phyloP scores from a whole-genome alignment of 768 basidiomycete genomes.

The Lepiota brunneoincarnata region DNA sequence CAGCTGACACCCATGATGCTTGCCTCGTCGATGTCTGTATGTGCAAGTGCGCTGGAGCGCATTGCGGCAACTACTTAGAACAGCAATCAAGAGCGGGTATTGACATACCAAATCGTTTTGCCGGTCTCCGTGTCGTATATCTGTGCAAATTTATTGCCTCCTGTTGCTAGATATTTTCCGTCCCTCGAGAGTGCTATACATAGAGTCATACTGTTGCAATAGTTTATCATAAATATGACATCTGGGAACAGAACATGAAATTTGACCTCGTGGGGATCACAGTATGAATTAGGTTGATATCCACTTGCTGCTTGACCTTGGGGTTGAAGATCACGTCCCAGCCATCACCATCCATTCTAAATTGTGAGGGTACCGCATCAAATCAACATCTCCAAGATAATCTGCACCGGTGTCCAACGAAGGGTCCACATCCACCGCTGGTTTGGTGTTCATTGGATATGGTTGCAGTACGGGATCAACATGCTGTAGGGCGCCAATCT shows the following conservation, averaged over 20 bases:
- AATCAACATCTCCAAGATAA: constrained; percentile 41
- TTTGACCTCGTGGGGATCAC: constrained; percentile 78
- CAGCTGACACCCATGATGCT: constrained; percentile 92
- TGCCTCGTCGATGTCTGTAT: constrained; percentile 65
- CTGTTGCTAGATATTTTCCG: constrained; percentile 90
- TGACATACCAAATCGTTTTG: constrained; percentile 71
- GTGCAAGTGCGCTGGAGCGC: constrained; percentile 62
- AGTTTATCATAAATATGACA: neutral
- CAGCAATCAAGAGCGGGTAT: neutral
- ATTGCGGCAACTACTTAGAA: neutral
- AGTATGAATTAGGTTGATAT: constrained; percentile 76
- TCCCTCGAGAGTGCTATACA: constrained; percentile 95
- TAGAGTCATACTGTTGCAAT: constrained; percentile 53
- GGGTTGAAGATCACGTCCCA: constrained; percentile 89
- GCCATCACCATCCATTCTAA: constrained; percentile 68
- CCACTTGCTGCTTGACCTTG: constrained; percentile 64
- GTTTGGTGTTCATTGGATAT: too few species aligned
- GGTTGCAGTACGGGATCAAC: too few species aligned
- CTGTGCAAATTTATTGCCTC: constrained; percentile 91
- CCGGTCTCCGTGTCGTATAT: constrained; percentile 95
- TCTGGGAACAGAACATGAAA: constrained; percentile 13
- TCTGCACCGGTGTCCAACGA: too few species aligned
- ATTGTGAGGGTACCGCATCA: constrained; percentile 46
- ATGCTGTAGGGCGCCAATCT: too few species aligned
- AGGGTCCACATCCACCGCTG: too few species aligned